phyloP scores from a whole-genome alignment of 2,329 filamentous ascomycete genomes.

The Dryadomyces quercus-mongolicae region DNA sequence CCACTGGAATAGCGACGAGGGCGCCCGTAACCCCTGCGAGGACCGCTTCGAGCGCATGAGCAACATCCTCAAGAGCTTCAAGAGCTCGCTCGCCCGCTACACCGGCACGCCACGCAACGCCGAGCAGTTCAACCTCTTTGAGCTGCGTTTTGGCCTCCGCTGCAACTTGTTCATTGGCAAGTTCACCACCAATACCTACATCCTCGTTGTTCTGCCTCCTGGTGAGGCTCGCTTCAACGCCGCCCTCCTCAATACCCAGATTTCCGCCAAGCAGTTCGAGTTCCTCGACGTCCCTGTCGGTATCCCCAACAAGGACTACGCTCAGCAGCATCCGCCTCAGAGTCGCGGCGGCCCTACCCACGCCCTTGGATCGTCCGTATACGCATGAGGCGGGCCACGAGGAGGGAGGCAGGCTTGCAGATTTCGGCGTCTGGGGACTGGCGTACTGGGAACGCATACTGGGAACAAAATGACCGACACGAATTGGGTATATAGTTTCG shows the following conservation, averaged over 20 bases:
- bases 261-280: slow-evolving; percentile 72
- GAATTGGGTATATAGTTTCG: background rate
- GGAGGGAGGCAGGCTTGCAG: background rate
- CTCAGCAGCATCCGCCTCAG: background rate
- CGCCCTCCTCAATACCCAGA: slow-evolving; percentile 79
- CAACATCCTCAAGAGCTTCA: slow-evolving; percentile 98
- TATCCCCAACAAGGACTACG: slow-evolving; percentile 12
- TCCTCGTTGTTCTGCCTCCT: slow-evolving; percentile 82
- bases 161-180: slow-evolving; percentile 94
- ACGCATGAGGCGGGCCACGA: background rate
- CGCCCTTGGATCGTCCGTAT: slow-evolving; percentile 1
- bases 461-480: background rate
- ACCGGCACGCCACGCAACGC: slow-evolving; percentile 70
- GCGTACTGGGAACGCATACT: background rate
- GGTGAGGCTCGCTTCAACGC: slow-evolving; percentile 87
- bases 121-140: slow-evolving; percentile 70
- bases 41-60: slow-evolving; percentile 90
- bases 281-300: slow-evolving; percentile 44
- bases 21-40: slow-evolving; percentile 70
- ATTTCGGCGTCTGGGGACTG: too few species aligned
- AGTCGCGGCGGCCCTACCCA: background rate
- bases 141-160: slow-evolving; percentile 60
- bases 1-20: slow-evolving; percentile 67
- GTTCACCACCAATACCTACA: slow-evolving; percentile 95
- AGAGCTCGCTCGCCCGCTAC: slow-evolving; percentile 67